Base-by-base conservation (phyloP, 1,284 basidiomycete genomes). In the Austropuccinia psidii region DNA sequence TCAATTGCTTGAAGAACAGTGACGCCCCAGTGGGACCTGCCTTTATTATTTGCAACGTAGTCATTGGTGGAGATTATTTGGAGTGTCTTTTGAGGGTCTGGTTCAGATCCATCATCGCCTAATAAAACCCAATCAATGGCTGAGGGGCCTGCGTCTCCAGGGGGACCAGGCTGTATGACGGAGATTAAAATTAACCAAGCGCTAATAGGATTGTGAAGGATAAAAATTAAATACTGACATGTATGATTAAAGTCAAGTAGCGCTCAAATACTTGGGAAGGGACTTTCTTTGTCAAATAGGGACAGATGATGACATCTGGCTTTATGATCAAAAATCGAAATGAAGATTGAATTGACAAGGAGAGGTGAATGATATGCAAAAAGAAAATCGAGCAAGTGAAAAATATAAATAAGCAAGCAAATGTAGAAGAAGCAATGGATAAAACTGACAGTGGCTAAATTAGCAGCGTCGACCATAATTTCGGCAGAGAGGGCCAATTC, bases 71-170 rank as follows among this genome's bases (percentile, higher is more conserved):
- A 76, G 45, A 83, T 78, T 5, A 75, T 54, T 7, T 76, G 57
- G 7, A 83, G 77, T 6, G 80, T 80, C n/a, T 77, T 65, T 29
- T 80, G 72, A 0, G 81, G 76, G 47, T 80, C 78, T 21, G 77
- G 31, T 31, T 78, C 75, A 37, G 77, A 65, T 17, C 83, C 83
- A 64, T 78, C 77, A 75, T 84, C 83, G 17, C 83, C 83, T 68
- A 83, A 77, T 21, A 84, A 76, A 33, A 80, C 81, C 81, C 82
- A 83, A 76, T 84, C 83, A 70, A 83, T 79, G 5, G 83, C 81
- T 1, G 83, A 83, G 7, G 83, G 83, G 17, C 83, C 83, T 0
- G 81, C 83, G 76, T 84, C 83, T 0, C 82, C 83, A 0, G 83
- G 83, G 4, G 83, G 81, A 19, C 83, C 83, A 8, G 83, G 83